A percentile compares a stretch with the other conserved stretches of the same genome.
phyloP scores from a whole-genome alignment of 805 yeast species.

The Hanseniaspora guilliermondii region DNA sequence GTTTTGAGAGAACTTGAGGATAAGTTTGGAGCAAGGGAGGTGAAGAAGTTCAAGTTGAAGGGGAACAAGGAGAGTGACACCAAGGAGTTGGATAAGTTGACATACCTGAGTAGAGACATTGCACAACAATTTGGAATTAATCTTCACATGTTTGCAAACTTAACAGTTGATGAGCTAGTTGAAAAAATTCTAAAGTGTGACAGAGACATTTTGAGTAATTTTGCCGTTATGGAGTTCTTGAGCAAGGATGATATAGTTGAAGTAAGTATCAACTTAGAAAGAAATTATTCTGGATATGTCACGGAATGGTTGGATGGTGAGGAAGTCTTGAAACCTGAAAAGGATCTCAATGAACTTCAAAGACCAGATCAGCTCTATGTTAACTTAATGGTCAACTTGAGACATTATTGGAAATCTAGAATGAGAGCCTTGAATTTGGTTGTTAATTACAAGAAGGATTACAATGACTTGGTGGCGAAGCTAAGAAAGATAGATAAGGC shows the following conservation, averaged over 20 bases:
- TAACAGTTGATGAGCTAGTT: conserved; percentile 55
- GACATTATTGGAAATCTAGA: conserved; percentile 85
- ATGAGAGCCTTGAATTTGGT: conserved; percentile 67
- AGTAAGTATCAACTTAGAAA: conserved; percentile 54
- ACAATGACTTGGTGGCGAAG: conserved; percentile 54
- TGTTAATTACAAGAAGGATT: conserved; percentile 65
- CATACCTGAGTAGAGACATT: conserved; percentile 68
- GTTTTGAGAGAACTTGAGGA: conserved; percentile 72
- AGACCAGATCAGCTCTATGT: conserved; percentile 77
- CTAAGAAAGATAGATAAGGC: conserved; percentile 64
- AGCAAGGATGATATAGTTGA: conserved; percentile 64
- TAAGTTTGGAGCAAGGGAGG: conserved; percentile 73
- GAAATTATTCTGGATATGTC: conserved; percentile 69
- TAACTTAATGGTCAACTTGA: conserved; percentile 70
- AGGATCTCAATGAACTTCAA: conserved; percentile 64
- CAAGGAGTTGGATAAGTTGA: conserved; percentile 37
- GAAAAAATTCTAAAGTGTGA: conserved; percentile 66
- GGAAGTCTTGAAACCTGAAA: conserved; percentile 40
- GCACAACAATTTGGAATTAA: conserved; percentile 94
- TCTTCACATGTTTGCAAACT: conserved; percentile 58
- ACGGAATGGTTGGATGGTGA: conserved; percentile 43
- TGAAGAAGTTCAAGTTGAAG: conserved; percentile 31
- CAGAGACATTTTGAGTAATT: conserved; percentile 50
- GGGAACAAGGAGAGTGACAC: background rate
- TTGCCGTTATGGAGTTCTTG: conserved; percentile 74